Base-by-base conservation (phyloP, 1,284 basidiomycete species). In the Puccinia polysora region DNA sequence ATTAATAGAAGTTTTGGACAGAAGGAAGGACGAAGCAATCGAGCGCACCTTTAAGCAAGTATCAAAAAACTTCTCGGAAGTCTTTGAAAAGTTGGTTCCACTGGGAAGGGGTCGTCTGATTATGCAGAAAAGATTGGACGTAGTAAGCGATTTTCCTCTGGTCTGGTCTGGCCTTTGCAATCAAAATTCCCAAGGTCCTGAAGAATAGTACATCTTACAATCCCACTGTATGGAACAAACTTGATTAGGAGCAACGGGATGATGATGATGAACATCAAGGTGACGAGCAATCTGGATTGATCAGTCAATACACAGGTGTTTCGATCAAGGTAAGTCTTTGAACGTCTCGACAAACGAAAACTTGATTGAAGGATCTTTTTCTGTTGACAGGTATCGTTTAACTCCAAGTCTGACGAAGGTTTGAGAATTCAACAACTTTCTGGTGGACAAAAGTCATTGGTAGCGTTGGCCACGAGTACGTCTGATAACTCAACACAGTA, bases 11-110 rank as follows among this genome's bases (percentile, higher is more conserved):
- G 90, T 91, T 4, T 85, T 99, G 12, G 96, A 99, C 80, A 90
- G 94, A 80, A 85, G 94, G 74, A 99, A 98, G 80, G 95, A 97
- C 78, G 96, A 97, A 80, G 95, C 96, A 2, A 97, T 99, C 75
- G 92, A 97, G 81, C 84, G 93, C 40, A 98, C 95, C 0, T 98
- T 97, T 82, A 96, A 95, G 82, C 93, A 97, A 79, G 96, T 98
- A 1, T 91, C 91, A 18, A 91, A 86, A 76, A 93, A 97, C 81
- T 99, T 98, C 80, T 90, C 91, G 77, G 91, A 97, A 75, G 93
- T 98, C 12, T 98, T 99, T 79, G 93, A 94, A 81, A 89, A 88
- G 80, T 84, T 99, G n/a, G 96, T 98, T 0, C 95, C 96, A 2
- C 90, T 89, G 58, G 96, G 96, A 14, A 84, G 88, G 52, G 96